A percentile compares a stretch with the other conserved stretches of the same genome.
phyloP scores from a whole-genome alignment of 345 rosid genomes.

The Toxicodendron radicans region DNA sequence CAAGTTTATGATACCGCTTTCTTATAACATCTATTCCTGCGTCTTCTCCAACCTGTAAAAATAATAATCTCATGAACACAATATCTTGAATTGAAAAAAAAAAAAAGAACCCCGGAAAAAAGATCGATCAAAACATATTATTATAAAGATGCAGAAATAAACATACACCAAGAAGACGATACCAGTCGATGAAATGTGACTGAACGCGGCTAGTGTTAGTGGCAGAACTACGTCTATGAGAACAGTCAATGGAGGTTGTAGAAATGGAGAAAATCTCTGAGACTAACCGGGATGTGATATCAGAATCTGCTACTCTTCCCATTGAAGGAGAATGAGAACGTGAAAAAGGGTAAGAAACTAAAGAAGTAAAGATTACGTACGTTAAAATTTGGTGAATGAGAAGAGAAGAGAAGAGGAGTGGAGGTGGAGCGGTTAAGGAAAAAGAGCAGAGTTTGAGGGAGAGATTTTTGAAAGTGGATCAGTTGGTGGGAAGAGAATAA shows the following conservation, averaged over 20 bases:
- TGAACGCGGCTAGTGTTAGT: background rate
- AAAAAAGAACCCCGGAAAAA: background rate
- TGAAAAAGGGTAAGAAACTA: background rate
- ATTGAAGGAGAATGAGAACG: conserved; percentile 17
- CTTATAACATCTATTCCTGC: conserved; percentile 54
- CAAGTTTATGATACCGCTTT: conserved; percentile 73
- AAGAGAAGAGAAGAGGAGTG: conserved; percentile 19
- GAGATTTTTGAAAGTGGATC: conserved; percentile 64
- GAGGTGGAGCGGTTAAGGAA: conserved; percentile 69
- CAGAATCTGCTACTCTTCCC: conserved; percentile 47
- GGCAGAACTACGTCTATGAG: conserved; percentile 31
- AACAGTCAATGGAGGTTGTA: conserved; percentile 43
- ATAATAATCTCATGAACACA: background rate
- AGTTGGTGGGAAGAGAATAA: conserved; percentile 48
- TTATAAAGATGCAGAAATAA: background rate
- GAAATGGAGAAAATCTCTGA: conserved; percentile 68
- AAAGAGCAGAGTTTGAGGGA: conserved; percentile 58
- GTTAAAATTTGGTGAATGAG: background rate
- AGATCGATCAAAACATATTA: background rate
- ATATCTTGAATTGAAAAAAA: background rate
- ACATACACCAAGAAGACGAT: conserved; percentile 81
- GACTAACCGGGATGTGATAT: conserved; percentile 49
- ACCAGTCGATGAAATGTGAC: conserved; percentile 82
- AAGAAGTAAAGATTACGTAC: background rate
- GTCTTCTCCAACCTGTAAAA: conserved; percentile 67